phyloP scores from a whole-genome alignment of 2,329 filamentous ascomycete species.

The Neonectria magnoliae region DNA sequence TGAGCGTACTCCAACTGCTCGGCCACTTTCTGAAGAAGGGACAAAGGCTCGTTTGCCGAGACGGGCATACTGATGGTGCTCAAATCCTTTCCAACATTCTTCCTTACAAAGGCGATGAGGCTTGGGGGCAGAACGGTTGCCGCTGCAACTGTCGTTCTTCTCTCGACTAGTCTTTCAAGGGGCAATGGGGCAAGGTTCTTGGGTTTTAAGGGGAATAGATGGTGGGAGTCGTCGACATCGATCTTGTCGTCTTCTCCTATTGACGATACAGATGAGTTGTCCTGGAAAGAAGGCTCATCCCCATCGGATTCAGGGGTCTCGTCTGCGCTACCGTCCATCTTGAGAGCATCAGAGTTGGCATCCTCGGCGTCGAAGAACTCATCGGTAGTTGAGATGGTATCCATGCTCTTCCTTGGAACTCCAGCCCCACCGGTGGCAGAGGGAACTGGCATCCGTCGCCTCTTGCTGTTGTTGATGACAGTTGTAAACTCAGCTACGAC shows the following conservation, averaged over 20 bases:
- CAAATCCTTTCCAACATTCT: conserved; percentile 97
- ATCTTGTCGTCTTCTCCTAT: conserved; percentile 67
- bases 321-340: conserved; percentile 77
- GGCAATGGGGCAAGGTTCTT: conserved; percentile 83
- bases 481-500: conserved; percentile 85
- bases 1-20: conserved; percentile 93
- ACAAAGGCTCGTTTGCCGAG: conserved; percentile 92
- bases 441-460: conserved; percentile 70
- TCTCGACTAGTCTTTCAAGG: conserved; percentile 68
- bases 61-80: conserved; percentile 98
- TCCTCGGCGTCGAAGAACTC: conserved; percentile 95
- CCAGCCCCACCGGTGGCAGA: conserved; percentile 55
- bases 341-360: conserved; percentile 73
- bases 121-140: conserved; percentile 86
- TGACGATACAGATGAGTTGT: conserved; percentile 68
- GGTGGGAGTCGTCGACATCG: conserved; percentile 67
- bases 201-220: conserved; percentile 78
- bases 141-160: conserved; percentile 76
- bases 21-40: conserved; percentile 85
- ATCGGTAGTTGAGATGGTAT: conserved; percentile 79
- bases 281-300: conserved; percentile 63
- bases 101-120: conserved; percentile 91
- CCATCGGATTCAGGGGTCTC: conserved; percentile 67
- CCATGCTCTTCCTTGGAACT: conserved; percentile 72
- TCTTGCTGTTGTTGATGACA: conserved; percentile 81